Conservation (phyloP, 176 grass and related monocot species). For the Oryza longistaminata region DNA sequence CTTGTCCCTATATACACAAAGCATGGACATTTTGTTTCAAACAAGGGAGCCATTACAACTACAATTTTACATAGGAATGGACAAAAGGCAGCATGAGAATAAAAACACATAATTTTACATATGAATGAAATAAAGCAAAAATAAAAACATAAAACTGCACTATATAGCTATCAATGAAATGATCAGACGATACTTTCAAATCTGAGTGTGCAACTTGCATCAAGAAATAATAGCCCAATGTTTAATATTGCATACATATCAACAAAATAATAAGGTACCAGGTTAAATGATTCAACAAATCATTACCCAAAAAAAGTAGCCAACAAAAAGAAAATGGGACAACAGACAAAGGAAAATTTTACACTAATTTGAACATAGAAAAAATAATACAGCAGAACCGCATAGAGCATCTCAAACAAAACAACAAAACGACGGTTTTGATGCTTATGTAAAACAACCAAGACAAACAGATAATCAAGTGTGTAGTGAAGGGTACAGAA, state of each 20-base stretch:
- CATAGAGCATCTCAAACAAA: not conserved
- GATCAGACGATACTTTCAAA: not conserved
- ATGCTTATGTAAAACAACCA: not conserved
- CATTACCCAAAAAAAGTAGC: not conserved
- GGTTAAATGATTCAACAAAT: not conserved
- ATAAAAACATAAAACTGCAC: not conserved
- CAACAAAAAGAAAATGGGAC: not conserved
- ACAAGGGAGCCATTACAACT: not conserved
- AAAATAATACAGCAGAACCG: not conserved
- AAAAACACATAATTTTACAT: not conserved
- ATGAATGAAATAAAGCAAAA: not conserved
- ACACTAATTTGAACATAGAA: not conserved
- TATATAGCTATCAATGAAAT: not conserved
- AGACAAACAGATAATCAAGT: not conserved
- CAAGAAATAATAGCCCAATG: not conserved
- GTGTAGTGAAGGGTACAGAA: not conserved
- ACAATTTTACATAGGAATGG: not conserved
- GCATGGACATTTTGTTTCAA: not conserved
- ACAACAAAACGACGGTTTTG: not conserved
- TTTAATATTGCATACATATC: not conserved
- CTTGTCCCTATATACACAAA: constrained; percentile 27
- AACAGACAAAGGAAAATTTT: not conserved
- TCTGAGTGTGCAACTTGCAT: not conserved
- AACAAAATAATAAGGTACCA: not conserved
- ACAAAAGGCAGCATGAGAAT: not conserved